These are phyloP conservation scores for Gracilaria domingensis DNA, from an alignment of 23 red algal species.

Conservation along the genomic window DNA sequence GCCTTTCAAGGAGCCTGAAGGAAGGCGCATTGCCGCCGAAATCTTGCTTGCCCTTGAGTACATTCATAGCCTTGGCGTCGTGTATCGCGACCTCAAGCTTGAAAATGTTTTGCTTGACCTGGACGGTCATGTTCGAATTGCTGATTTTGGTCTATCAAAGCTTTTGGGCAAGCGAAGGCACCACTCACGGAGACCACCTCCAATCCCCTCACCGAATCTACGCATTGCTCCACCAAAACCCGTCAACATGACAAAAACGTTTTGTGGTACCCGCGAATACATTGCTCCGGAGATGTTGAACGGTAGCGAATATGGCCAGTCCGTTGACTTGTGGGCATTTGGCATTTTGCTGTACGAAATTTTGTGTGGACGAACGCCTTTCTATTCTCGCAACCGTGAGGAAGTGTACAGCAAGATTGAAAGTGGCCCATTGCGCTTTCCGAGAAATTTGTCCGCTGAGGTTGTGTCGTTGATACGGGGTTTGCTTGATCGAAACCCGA, in stretches of 20 bases:
- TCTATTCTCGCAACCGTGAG: conserved; percentile 83
- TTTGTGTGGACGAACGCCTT: conserved; percentile 85
- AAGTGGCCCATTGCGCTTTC: conserved; percentile 75
- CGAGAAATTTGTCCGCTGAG: conserved; percentile 70
- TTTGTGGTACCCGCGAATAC: conserved; percentile 92
- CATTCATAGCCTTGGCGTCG: conserved; percentile 85
- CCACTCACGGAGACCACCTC: conserved; percentile 45
- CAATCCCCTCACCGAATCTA: conserved; percentile 34
- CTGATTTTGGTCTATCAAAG: conserved; percentile 91
- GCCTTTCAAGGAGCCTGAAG: conserved; percentile 70
- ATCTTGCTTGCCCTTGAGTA: conserved; percentile 87
- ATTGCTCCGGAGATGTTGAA: conserved; percentile 89
- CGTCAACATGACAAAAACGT: conserved; percentile 80
- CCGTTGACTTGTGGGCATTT: conserved; percentile 93
- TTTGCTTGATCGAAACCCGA: conserved; percentile 84
- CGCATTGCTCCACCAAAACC: conserved; percentile 55
- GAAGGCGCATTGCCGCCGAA: conserved; percentile 77
- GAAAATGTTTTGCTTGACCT: conserved; percentile 93
- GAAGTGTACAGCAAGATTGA: conserved; percentile 86
- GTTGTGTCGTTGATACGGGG: conserved; percentile 75
- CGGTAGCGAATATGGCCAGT: conserved; percentile 82
- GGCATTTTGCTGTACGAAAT: conserved; percentile 91
- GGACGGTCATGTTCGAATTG: conserved; percentile 85
- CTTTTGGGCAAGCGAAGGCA: conserved; percentile 70
- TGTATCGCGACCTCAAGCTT: conserved; percentile 92